Base-by-base conservation (phyloP, 495 filamentous ascomycete species). In the Neurospora sp. region DNA sequence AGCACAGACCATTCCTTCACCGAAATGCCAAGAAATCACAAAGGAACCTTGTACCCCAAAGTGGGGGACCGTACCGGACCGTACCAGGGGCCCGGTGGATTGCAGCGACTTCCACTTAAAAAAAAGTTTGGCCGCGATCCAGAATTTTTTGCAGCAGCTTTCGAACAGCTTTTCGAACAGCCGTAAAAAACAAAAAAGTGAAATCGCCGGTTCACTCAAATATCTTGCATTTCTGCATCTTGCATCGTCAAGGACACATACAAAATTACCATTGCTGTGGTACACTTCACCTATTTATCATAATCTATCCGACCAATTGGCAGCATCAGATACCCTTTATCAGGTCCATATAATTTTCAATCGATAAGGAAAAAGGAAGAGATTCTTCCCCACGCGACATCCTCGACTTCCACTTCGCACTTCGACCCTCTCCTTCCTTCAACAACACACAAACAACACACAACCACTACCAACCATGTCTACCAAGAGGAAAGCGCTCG, bases 401-500 rank as follows among this genome's bases (percentile, higher is more conserved):
- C 70, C 31, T 18, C n/a, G 22, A 42, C 70, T 37, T 69, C 69
- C 37, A 69, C 44, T 44, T 42, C 40, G 40, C 39, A 40, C 40
- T 42, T 73, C 20, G 46, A 42, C 7, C 42, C 22, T 46, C 31
- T 39, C 40, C 39, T 14, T 10, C 22, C 27, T 35, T 4, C n/a
- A 9, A 39, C 22, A 70, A 38, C 69, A 37, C 35, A 7, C 35
- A 37, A 16, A 14, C 35, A 53, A 44, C 44, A 39, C 71, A 65
- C 68, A 31, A 39, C 16, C 59, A 20, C 44, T 11, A 46, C 20
- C 65, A 44, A 78, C 41, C 39, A 88, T 88, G 86, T 86, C 85
- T 70, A 83, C 86, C 46, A 88, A 86, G 75, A 81, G 87, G 73
- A 88, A 86, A 14, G 73, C 83, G 69, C 76, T 80, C 71, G 81